Percentiles rank a stretch among this genome's conserved stretches.
phyloP scores from a whole-genome alignment of 768 basidiomycete species.

The Pisolithus microcarpus region DNA sequence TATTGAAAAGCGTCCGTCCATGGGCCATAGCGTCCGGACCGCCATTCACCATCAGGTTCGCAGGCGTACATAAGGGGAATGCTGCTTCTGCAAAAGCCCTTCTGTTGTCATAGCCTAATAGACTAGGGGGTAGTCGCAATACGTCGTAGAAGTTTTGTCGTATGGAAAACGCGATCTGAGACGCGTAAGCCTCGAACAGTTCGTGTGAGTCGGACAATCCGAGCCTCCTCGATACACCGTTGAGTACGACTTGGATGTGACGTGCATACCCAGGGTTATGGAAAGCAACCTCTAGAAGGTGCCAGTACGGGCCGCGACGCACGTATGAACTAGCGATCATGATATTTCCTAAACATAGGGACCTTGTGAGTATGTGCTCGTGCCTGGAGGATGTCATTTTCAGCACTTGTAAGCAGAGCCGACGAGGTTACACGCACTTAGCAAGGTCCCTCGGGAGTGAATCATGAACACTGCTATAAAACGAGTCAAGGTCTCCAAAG shows the following conservation, averaged over 20 bases:
- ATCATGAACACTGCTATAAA: conserved; percentile 43
- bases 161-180: conserved; percentile 68
- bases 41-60: conserved; percentile 47
- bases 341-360: conserved; percentile 65
- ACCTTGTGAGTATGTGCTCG: conserved; percentile 69
- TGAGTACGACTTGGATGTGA: conserved; percentile 45
- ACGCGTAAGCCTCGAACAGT: conserved; percentile 74
- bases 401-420: conserved; percentile 5
- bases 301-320: conserved; percentile 81
- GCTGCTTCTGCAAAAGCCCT: conserved; percentile 61
- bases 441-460: conserved; percentile 39
- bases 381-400: conserved; percentile 37
- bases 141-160: conserved; percentile 43
- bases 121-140: conserved; percentile 54
- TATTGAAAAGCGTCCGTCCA: conserved; percentile 44
- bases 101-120: conserved; percentile 70
- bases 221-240: conserved; percentile 56
- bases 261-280: conserved; percentile 23
- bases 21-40: conserved; percentile 21
- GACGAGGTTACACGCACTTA: conserved; percentile 35
- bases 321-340: conserved; percentile 72
- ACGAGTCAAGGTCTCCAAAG: conserved; percentile 18
- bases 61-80: conserved; percentile 60
- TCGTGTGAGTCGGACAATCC: conserved; percentile 53
- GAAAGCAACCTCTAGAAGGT: conserved; percentile 65